Evolutionary conservation across 1,139 yeast species (phyloP).

Genomic region (Saccharomycopsis crataegensis): DNA sequence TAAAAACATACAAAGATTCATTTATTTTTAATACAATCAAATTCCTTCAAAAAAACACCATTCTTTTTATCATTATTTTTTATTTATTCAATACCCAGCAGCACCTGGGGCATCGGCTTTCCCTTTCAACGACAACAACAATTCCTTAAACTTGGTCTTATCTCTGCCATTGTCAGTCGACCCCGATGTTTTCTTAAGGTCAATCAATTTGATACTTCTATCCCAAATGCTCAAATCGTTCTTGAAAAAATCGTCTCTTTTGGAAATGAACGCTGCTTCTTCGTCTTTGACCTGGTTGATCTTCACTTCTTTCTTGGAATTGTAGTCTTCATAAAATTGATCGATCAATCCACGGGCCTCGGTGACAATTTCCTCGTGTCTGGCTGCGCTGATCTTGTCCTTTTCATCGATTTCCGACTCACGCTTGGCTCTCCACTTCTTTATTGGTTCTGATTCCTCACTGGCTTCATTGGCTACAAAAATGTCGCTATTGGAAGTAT

Average conservation of each 20-base stretch:
- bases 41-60: no score
- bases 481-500: constrained; percentile 21
- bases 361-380: constrained; percentile 59
- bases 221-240: constrained; percentile 74
- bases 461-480: constrained; percentile 22
- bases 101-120: constrained; percentile 73
- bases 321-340: constrained; percentile 91
- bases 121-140: constrained; percentile 57
- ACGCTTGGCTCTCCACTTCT: constrained; percentile 82
- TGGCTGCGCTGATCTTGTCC: constrained; percentile 64
- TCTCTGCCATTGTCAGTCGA: constrained; percentile 47
- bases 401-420: constrained; percentile 75
- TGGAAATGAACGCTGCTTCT: constrained; percentile 64
- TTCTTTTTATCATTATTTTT: no score
- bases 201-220: constrained; percentile 49
- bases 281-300: constrained; percentile 57
- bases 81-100: constrained; percentile 34
- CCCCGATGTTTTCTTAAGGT: constrained; percentile 21
- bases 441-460: constrained; percentile 45
- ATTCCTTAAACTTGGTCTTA: constrained; percentile 63
- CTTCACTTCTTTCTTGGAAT: constrained; percentile 71
- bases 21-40: no score
- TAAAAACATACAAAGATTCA: no score
- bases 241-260: constrained; percentile 70
- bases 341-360: constrained; percentile 86